Conservation (phyloP, 768 basidiomycete species). For the Favolaschia claudopus region DNA sequence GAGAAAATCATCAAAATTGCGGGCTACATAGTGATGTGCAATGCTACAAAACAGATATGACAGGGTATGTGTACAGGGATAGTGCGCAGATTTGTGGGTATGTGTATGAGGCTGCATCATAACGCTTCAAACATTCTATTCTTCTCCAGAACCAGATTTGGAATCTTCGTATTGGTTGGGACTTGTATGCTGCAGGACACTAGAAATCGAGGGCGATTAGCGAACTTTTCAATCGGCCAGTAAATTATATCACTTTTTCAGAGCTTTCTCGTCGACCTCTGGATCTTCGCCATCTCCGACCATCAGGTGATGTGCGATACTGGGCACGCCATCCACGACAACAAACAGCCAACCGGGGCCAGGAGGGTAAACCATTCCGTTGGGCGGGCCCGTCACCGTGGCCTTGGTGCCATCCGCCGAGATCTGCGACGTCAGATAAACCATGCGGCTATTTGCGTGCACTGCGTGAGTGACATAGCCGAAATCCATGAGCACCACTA, state of each 20-base stretch:
- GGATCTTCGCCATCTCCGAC: conserved; percentile 73
- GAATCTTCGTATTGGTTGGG: conserved; percentile 59
- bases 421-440: conserved; percentile 59
- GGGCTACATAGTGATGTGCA: conserved; percentile 20
- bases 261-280: conserved; percentile 60
- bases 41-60: conserved; percentile 20
- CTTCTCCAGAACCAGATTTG: conserved; percentile 29
- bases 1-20: background rate
- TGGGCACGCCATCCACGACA: conserved; percentile 72
- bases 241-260: conserved; percentile 57
- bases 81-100: no score
- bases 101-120: background rate
- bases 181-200: conserved; percentile 55
- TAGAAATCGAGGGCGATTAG: conserved; percentile 29
- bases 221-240: background rate
- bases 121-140: conserved; percentile 9
- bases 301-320: conserved; percentile 67
- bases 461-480: conserved; percentile 83
- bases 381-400: conserved; percentile 69
- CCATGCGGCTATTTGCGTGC: conserved; percentile 79
- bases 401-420: conserved; percentile 55
- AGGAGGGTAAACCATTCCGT: conserved; percentile 74
- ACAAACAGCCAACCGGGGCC: conserved; percentile 82
- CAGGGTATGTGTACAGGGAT: conserved; percentile 3
- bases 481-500: conserved; percentile 82